Evolutionary conservation across 2,329 filamentous ascomycete genomes (phyloP).

Genomic region (Exophiala mesophila): DNA sequence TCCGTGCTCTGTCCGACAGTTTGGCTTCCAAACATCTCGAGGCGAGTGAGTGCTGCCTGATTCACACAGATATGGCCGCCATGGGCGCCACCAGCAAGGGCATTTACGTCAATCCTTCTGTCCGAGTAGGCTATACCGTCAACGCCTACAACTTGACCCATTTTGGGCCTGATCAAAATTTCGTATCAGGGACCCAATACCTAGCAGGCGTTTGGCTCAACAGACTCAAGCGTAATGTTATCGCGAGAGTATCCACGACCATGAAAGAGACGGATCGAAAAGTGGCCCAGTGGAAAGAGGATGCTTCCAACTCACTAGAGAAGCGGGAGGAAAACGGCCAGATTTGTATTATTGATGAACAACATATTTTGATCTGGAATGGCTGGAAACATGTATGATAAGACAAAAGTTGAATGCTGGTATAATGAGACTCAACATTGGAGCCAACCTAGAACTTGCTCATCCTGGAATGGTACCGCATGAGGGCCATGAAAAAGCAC

Average conservation of each 20-base stretch:
- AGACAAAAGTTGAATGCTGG: too few relatives aligned
- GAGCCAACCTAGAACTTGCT: too few relatives aligned
- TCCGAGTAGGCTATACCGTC: conserved; percentile 37
- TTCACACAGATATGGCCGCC: conserved; percentile 37
- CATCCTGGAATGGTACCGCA: too few relatives aligned
- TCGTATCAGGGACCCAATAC: conserved; percentile 48
- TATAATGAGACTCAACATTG: too few relatives aligned
- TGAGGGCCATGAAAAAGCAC: too few relatives aligned
- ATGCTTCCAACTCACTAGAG: conserved; percentile 21
- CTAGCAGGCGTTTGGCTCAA: conserved; percentile 57
- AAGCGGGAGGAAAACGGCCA: conserved; percentile 42
- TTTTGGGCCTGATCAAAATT: conserved; percentile 31
- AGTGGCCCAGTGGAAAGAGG: conserved; percentile 24
- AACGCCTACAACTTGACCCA: conserved; percentile 34
- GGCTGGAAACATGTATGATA: conserved; percentile 55
- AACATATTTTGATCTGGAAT: conserved; percentile 54
- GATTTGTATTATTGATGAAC: conserved; percentile 57
- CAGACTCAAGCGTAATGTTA: conserved; percentile 44
- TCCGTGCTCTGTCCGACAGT: conserved; percentile 60
- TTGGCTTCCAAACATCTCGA: conserved; percentile 56
- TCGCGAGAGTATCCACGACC: conserved; percentile 38
- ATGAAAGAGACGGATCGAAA: conserved; percentile 38
- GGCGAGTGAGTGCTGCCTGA: conserved; percentile 72
- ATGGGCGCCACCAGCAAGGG: conserved; percentile 27
- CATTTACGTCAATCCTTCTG: conserved; percentile 38